Evolutionary conservation across 805 yeast species (phyloP).

Genomic region (Metschnikowia vanudenii): DNA sequence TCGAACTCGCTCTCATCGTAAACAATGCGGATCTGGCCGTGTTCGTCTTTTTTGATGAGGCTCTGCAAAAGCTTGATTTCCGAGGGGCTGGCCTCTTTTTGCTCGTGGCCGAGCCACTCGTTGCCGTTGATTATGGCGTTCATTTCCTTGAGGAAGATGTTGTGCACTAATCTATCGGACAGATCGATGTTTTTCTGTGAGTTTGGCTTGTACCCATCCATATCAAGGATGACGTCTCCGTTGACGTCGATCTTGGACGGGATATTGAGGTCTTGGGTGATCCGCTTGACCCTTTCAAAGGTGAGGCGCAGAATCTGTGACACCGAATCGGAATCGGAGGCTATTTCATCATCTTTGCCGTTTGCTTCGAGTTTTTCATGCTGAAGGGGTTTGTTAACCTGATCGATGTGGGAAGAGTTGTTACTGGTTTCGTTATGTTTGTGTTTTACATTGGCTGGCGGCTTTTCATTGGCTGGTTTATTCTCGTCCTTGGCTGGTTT

Average conservation of each 20-base stretch:
- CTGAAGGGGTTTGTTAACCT: neutral
- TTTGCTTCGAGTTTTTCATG: constrained; percentile 3
- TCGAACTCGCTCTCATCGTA: constrained; percentile 21
- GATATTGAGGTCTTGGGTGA: constrained; percentile 72
- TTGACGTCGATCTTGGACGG: constrained; percentile 85
- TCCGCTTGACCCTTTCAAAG: constrained; percentile 56
- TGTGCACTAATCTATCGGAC: constrained; percentile 72
- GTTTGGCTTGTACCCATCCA: constrained; percentile 93
- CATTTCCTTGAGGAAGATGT: constrained; percentile 74
- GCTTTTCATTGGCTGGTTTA: too few species aligned
- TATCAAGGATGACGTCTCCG: constrained; percentile 88
- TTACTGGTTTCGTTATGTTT: too few species aligned
- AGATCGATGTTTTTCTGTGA: constrained; percentile 67
- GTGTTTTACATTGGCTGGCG: too few species aligned
- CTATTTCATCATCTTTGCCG: neutral
- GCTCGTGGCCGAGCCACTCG: constrained; percentile 13
- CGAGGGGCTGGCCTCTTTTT: constrained; percentile 18
- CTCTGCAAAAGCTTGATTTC: constrained; percentile 36
- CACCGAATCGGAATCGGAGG: constrained; percentile 5
- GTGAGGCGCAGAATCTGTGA: constrained; percentile 29
- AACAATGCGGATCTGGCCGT: constrained; percentile 64
- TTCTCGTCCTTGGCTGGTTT: too few species aligned
- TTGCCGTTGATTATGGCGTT: constrained; percentile 22
- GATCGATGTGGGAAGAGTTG: too few species aligned
- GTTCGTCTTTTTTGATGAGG: constrained; percentile 51